Base-by-base conservation (phyloP, 2,329 filamentous ascomycete species). In the Samsoniella hepiali region DNA sequence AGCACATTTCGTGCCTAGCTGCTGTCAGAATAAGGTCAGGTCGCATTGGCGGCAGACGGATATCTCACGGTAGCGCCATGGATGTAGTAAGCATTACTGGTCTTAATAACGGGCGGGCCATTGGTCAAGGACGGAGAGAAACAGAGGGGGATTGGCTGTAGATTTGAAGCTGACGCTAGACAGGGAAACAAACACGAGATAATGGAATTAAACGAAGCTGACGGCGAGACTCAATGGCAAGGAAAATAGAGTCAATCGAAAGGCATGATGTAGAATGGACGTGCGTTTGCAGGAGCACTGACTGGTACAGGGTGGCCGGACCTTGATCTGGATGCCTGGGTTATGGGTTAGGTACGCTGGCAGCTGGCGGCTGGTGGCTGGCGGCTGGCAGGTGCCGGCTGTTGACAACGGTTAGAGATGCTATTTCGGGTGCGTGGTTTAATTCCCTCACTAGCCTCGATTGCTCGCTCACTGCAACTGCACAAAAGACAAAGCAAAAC, bases 1-100 rank as follows among this genome's bases (percentile, higher is more conserved):
- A 62, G 32, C 32, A 49, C 42, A n/a, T 17, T 47, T 62, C 34
- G 15, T 55, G 50, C 42, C 22, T 62, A 62, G 59, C 50, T 62
- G 42, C 50, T 62, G 59, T 62, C 40, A 62, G 59, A 62, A 62
- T 62, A 62, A 62, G 59, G 50, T 56, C 50, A n/a, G 42, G 59
- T 62, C 59, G 59, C 59, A 62, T 62, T 62, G 59, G 59, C 59
- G 59, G 59, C 59, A 62, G 40, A 62, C 42, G 59, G 59, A 56
- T 62, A 62, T 62, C 59, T 62, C 59, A 62, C 50, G 51, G 59
- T 55, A 62, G 59, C 51, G 50, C 59, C 50, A 36, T 62, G 40
- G 40, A 55, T 62, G 59, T 62, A 62, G 59, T 62, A 62, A 62
- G 59, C 59, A 56, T 62, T 62, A 62, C 47, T 54, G 38, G 49